Evolutionary conservation across 2,329 filamentous ascomycete species (phyloP).

Genomic region (Colletotrichum tabaci): DNA sequence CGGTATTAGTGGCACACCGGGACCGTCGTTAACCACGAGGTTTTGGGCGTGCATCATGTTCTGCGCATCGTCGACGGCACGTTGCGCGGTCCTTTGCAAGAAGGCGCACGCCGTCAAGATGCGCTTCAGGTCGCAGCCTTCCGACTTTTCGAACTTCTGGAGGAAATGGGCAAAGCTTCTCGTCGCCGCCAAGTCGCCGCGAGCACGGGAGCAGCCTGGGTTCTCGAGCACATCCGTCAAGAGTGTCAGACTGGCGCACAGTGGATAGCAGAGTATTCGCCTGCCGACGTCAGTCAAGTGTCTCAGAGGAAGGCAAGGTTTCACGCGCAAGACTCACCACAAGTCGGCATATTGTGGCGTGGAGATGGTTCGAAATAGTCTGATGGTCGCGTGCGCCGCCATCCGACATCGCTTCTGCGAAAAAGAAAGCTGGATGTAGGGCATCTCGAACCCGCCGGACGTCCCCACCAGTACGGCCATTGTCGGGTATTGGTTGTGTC

Average conservation of each 20-base stretch:
- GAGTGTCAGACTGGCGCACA: slow-evolving; percentile 36
- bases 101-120: slow-evolving; percentile 36
- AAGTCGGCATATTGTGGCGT: slow-evolving; percentile 35
- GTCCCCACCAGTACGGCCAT: slow-evolving; percentile 23
- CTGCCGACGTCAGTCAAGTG: slow-evolving; percentile 4
- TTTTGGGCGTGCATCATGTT: slow-evolving; percentile 27
- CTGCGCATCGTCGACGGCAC: slow-evolving; percentile 34
- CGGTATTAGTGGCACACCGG: slow-evolving; percentile 19
- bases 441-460: slow-evolving; percentile 17
- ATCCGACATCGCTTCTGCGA: slow-evolving; percentile 35
- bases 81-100: slow-evolving; percentile 34
- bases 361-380: slow-evolving; percentile 16
- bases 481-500: slow-evolving; percentile 13
- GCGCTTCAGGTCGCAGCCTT: slow-evolving; percentile 33
- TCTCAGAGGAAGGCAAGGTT: not conserved
- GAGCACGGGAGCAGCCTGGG: slow-evolving; percentile 22
- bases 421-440: slow-evolving; percentile 27
- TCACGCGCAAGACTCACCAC: slow-evolving; percentile 22
- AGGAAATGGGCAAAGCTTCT: slow-evolving; percentile 37
- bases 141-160: slow-evolving; percentile 35
- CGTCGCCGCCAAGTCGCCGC: slow-evolving; percentile 29
- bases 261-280: slow-evolving; percentile 37
- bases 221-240: slow-evolving; percentile 39
- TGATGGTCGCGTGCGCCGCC: slow-evolving; percentile 33
- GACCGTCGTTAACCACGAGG: slow-evolving; percentile 13